Conservation (phyloP, 1,139 yeast species). For the Chernovozyma aurita region DNA sequence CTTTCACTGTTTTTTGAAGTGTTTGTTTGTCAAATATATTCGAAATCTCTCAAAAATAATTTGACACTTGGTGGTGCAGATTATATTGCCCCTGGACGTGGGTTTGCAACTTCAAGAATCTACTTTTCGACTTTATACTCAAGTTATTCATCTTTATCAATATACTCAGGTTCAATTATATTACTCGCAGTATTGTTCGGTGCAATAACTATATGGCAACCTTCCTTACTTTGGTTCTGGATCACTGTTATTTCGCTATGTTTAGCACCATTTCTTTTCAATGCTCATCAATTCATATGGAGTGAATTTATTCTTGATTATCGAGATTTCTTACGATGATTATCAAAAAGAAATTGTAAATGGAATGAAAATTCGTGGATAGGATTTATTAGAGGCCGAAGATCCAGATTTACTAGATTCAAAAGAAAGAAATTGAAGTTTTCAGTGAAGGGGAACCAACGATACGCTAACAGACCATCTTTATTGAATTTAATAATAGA, state of each 20-base stretch:
- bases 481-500: conserved; percentile 47
- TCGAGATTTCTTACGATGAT: conserved; percentile 61
- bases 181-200: conserved; percentile 60
- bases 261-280: conserved; percentile 75
- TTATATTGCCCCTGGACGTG: conserved; percentile 82
- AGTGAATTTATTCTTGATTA: conserved; percentile 72
- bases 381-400: conserved; percentile 42
- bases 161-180: conserved; percentile 61
- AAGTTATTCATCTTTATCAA: conserved; percentile 58
- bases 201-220: conserved; percentile 68
- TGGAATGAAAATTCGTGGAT: conserved; percentile 59
- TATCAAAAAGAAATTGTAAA: conserved; percentile 57
- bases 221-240: conserved; percentile 81
- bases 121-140: conserved; percentile 59
- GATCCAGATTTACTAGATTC: conserved; percentile 67
- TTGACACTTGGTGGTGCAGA: conserved; percentile 78
- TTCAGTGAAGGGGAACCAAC: neutral
- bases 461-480: conserved; percentile 31
- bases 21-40: conserved; percentile 80
- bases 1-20: conserved; percentile 84
- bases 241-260: conserved; percentile 67
- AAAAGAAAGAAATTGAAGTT: conserved; percentile 30
- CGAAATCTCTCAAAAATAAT: conserved; percentile 64
- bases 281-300: conserved; percentile 80
- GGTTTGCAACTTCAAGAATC: conserved; percentile 70